Evolutionary conservation across 176 grass and related monocot species (phyloP), one percentile per base, ranked within the genome.

Genomic region (Tuctoria greenei): DNA sequence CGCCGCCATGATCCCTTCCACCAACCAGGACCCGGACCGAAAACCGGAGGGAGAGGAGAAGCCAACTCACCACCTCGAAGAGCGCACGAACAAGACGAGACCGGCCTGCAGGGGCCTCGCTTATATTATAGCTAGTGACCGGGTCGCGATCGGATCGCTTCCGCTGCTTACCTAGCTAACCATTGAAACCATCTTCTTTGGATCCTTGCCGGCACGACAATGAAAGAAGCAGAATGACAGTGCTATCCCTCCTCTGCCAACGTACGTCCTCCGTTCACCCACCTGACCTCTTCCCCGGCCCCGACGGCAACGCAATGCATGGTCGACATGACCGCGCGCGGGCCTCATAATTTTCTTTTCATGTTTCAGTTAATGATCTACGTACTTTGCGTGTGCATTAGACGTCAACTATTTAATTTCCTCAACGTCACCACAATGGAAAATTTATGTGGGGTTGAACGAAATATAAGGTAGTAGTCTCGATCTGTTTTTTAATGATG

Each of bases 21-120:
- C 10, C 14, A 49, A 64, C 14, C 58, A 4, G 38, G 23, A 61
- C 21, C 51, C 40, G 85, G 69, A 67, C 46, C 28, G 61, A 4
- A 74, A 87, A 87, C 82, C 77, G 75, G 88, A 93, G 88, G 84
- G 82, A 91, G 91, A 90, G 88, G 88, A 92, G 88, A 86, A 92
- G 82, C 90, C 93, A 92, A 90, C 84, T 91, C 86, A 87, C 93
- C 31, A n/a, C 3, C 89, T 89, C 86, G 46, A 40, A 63, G 84
- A 92, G 16, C 81, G 86, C 95, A 91, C 87, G 67, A 76, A 65
- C 78, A 79, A 36, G 36, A 25, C 34, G 12, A 28, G 0, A 4
- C 0, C 11, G 0, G 14, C 38, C 16, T 10, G 31, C 31, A 1
- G 38, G 44, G 4, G 0, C 5, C 0, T 8, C 0, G 0, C 23